These are phyloP conservation scores for Decorospora gaudefroyi DNA, from an alignment of 2,329 filamentous ascomycete genomes.

Conservation along the genomic window DNA sequence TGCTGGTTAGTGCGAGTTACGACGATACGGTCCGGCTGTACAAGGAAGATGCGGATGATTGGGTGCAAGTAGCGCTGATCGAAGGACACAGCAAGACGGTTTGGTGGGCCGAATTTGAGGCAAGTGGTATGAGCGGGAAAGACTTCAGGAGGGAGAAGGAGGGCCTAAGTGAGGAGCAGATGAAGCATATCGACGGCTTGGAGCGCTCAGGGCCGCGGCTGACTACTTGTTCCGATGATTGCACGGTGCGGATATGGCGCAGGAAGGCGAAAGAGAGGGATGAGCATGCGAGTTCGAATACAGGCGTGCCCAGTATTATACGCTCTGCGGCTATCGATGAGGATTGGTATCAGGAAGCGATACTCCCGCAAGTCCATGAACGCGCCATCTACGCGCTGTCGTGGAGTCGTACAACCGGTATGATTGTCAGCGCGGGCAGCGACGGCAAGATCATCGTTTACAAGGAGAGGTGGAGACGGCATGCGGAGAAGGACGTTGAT, in stretches of 20 bases:
- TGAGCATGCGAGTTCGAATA: conserved; percentile 53
- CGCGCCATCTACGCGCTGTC: conserved; percentile 81
- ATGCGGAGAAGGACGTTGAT: conserved; percentile 32
- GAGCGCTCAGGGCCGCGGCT: conserved; percentile 62
- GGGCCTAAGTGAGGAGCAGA: conserved; percentile 40
- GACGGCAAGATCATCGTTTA: conserved; percentile 56
- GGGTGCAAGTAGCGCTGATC: conserved; percentile 84
- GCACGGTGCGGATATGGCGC: conserved; percentile 78
- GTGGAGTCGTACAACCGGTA: conserved; percentile 78
- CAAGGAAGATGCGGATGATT: conserved; percentile 90
- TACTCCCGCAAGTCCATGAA: conserved; percentile 76
- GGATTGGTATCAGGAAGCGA: conserved; percentile 77
- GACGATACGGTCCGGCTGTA: conserved; percentile 89
- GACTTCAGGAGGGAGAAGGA: conserved; percentile 34
- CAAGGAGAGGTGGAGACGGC: conserved; percentile 23
- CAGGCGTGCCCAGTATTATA: conserved; percentile 86
- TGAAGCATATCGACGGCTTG: conserved; percentile 44
- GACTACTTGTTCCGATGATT: conserved; percentile 83
- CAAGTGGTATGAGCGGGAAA: conserved; percentile 42
- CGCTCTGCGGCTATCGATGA: conserved; percentile 72
- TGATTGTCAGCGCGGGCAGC: conserved; percentile 85
- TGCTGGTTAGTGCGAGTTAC: conserved; percentile 89
- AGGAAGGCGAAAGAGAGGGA: conserved; percentile 61
- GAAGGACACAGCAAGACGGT: conserved; percentile 84
- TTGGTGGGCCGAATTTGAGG: conserved; percentile 78